A percentile compares a stretch with the other conserved stretches of the same genome.
phyloP scores from a whole-genome alignment of 768 basidiomycete species.

The Heimioporus sp. region DNA sequence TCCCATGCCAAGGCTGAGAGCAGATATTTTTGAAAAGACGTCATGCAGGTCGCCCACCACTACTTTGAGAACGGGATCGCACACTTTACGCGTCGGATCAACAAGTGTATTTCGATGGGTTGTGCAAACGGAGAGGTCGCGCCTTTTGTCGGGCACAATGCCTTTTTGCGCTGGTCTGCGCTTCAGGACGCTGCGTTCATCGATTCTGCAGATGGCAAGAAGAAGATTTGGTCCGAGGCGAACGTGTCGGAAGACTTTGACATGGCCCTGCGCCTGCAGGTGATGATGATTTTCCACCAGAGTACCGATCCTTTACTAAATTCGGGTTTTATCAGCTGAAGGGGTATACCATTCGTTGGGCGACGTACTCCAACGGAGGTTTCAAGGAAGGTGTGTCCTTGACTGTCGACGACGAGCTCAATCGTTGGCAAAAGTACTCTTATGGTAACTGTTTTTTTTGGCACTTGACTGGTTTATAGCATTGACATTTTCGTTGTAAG shows the following conservation, averaged over 20 bases:
- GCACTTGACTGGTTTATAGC: background rate
- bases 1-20: slow-evolving; percentile 24
- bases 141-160: slow-evolving; percentile 86
- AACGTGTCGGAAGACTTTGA: slow-evolving; percentile 72
- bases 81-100: slow-evolving; percentile 85
- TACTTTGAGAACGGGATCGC: slow-evolving; percentile 92
- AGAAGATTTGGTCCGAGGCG: slow-evolving; percentile 71
- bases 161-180: slow-evolving; percentile 87
- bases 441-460: slow-evolving; percentile 44
- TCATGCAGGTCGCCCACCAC: slow-evolving; percentile 87
- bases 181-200: slow-evolving; percentile 82
- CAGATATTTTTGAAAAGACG: slow-evolving; percentile 45
- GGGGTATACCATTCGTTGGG: too few relatives aligned
- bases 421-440: slow-evolving; percentile 92
- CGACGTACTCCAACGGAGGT: slow-evolving; percentile 74
- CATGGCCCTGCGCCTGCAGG: too few relatives aligned
- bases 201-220: slow-evolving; percentile 50
- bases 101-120: slow-evolving; percentile 76
- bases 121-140: slow-evolving; percentile 76
- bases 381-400: slow-evolving; percentile 93
- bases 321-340: too few relatives aligned
- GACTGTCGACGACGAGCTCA: slow-evolving; percentile 87
- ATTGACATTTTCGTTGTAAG: slow-evolving; percentile 29
- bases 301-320: too few relatives aligned
- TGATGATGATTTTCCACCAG: too few relatives aligned